Percentiles rank a stretch among this genome's conserved stretches.
phyloP scores from a whole-genome alignment of 2,329 filamentous ascomycete species.

The Talaromyces atroroseus region DNA sequence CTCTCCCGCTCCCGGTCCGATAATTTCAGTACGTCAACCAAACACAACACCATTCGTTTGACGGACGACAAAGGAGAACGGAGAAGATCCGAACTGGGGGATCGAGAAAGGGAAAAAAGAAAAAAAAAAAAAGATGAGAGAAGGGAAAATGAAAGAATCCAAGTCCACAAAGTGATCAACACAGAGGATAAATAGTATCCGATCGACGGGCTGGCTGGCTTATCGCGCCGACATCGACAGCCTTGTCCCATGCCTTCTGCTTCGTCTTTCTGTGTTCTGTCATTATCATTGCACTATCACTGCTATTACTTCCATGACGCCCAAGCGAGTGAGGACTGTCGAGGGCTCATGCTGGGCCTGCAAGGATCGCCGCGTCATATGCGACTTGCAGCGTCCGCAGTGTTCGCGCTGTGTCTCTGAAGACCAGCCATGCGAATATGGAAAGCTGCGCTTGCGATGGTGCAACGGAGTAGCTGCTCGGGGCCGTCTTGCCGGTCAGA shows the following conservation, averaged over 20 bases:
- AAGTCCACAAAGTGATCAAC: neutral
- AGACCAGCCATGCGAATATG: slow-evolving; percentile 30
- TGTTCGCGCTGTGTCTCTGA: slow-evolving; percentile 33
- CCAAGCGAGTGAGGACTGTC: slow-evolving; percentile 24
- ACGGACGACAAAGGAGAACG: neutral
- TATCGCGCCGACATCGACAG: neutral
- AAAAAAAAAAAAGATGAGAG: neutral
- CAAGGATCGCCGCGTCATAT: slow-evolving; percentile 43
- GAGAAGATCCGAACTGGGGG: too few species aligned
- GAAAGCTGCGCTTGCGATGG: slow-evolving; percentile 39
- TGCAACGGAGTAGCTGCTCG: slow-evolving; percentile 28
- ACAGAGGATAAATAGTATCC: neutral
- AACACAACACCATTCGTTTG: neutral
- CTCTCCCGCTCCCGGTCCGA: neutral
- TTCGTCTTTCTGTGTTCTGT: neutral
- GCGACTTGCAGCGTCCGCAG: slow-evolving; percentile 34
- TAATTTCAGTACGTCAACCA: neutral
- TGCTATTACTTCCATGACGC: slow-evolving; percentile 16
- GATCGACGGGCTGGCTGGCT: neutral
- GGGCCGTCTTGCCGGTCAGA: slow-evolving; percentile 16
- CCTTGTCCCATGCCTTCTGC: neutral
- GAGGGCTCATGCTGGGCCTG: slow-evolving; percentile 44
- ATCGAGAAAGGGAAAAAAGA: neutral
- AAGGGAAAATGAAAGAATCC: neutral
- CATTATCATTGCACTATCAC: neutral